Evolutionary conservation across 116 monocot species (phyloP).

Genomic region (Iris pallida): DNA sequence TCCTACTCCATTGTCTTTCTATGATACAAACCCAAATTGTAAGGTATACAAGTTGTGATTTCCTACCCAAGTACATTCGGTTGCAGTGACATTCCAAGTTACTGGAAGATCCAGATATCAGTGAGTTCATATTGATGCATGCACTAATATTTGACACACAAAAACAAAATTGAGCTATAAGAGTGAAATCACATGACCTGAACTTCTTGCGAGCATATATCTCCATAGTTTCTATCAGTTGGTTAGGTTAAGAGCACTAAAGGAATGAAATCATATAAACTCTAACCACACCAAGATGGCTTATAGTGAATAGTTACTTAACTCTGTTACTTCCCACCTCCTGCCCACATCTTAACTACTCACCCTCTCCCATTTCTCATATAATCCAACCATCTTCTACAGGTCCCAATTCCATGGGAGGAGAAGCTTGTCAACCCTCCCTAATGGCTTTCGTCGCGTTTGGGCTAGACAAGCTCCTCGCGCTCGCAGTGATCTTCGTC

Average conservation of each 20-base stretch:
- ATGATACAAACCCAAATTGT: no score
- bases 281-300: conserved; percentile 33
- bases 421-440: not conserved
- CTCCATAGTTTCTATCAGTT: not conserved
- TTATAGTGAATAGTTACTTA: not conserved
- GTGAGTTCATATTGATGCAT: no score
- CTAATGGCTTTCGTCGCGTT: conserved; percentile 21
- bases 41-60: no score
- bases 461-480: conserved; percentile 16
- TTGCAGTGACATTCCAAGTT: no score
- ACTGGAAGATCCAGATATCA: no score
- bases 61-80: no score
- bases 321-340: not conserved
- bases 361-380: not conserved
- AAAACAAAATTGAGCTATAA: no score
- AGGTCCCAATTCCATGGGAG: not conserved
- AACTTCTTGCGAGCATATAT: no score
- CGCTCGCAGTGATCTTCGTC: conserved; percentile 23
- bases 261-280: conserved; percentile 25
- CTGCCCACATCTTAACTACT: conserved; percentile 26
- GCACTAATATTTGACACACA: no score
- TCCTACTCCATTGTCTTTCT: no score
- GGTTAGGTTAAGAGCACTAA: conserved; percentile 25
- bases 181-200: no score
- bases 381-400: not conserved